Evolutionary conservation across 495 filamentous ascomycete genomes (phyloP).

Genomic region (Penicillium roqueforti): DNA sequence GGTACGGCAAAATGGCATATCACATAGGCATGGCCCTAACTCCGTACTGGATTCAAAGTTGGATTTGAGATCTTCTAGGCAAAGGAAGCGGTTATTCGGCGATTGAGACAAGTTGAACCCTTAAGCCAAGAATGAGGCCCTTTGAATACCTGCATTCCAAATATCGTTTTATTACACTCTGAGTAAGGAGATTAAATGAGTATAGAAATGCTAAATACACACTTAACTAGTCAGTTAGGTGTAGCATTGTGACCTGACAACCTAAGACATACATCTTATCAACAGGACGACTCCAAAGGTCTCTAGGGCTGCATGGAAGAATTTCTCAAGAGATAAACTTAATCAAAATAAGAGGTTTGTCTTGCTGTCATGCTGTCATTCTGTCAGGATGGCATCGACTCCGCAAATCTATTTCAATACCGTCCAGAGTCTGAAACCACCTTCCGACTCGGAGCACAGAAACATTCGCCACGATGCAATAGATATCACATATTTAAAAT

Average conservation of each 20-base stretch:
- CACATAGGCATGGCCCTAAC: no score
- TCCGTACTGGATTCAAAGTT: no score
- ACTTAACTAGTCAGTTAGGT: no score
- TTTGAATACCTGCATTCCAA: no score
- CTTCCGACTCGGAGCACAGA: slow-evolving; percentile 5
- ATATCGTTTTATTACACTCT: not conserved
- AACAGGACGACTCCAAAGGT: no score
- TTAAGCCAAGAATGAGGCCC: no score
- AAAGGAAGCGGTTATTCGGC: no score
- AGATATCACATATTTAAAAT: slow-evolving; percentile 13
- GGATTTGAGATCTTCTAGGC: no score
- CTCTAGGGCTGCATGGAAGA: not conserved
- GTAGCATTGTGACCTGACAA: not conserved
- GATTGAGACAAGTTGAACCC: no score
- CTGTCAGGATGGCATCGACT: not conserved
- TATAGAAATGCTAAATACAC: no score
- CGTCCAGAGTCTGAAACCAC: slow-evolving; percentile 12
- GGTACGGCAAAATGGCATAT: no score
- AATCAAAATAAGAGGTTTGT: not conserved
- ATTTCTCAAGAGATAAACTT: not conserved
- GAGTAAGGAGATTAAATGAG: not conserved
- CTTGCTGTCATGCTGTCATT: not conserved
- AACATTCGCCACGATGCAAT: slow-evolving; percentile 1
- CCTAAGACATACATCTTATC: not conserved
- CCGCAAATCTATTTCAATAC: slow-evolving; percentile 5